Percentiles rank a stretch among this genome's conserved stretches.
These are phyloP conservation scores for Berberis vulgaris DNA, from an alignment of 164 flowering plant genomes.

Conservation along the genomic window DNA sequence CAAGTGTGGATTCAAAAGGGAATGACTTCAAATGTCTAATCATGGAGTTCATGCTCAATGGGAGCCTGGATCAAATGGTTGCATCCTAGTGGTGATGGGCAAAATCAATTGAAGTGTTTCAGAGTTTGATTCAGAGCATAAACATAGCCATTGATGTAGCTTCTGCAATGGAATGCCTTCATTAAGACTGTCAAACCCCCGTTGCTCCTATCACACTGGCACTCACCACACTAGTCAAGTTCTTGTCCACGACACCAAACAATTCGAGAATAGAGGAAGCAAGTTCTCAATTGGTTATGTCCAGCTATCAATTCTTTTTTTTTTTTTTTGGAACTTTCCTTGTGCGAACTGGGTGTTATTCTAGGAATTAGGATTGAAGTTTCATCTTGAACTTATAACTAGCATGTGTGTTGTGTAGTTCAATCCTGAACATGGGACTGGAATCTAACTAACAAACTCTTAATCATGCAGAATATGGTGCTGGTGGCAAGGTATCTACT, in stretches of 20 bases:
- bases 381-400: background rate
- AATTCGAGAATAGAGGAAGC: background rate
- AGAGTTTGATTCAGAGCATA: background rate
- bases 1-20: conserved; percentile 1
- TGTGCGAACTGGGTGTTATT: background rate
- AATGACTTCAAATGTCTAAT: conserved; percentile 5
- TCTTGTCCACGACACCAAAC: background rate
- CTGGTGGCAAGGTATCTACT: conserved; percentile 11
- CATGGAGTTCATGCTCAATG: conserved; percentile 1
- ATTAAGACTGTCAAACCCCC: background rate
- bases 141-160: background rate
- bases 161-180: background rate
- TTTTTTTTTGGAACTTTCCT: background rate
- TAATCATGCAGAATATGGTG: conserved; percentile 22
- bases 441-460: background rate
- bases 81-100: background rate
- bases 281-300: conserved; percentile 12
- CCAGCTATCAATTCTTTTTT: conserved; percentile 11
- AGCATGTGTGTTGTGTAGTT: background rate
- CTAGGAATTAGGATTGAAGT: background rate
- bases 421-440: background rate
- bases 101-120: background rate
- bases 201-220: background rate
- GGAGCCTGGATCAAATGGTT: conserved; percentile 1
- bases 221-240: background rate